These are phyloP conservation scores for Gynochthodes officinalis DNA, from an alignment of 257 asterid genomes.

Conservation along the genomic window DNA sequence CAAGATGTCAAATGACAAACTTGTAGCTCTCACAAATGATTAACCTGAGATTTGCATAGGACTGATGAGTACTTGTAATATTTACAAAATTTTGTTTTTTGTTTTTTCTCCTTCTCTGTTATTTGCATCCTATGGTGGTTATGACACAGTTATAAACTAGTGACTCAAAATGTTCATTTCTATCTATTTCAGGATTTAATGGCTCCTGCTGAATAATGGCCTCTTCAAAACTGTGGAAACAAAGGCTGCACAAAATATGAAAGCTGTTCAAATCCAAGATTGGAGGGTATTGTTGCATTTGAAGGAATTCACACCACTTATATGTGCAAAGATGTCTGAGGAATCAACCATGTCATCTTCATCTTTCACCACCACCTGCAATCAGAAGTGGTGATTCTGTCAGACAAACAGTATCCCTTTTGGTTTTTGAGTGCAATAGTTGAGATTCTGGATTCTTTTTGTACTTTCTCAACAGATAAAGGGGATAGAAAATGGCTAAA, in stretches of 20 bases:
- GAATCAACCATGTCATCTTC: slow-evolving; percentile 56
- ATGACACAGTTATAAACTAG: background rate
- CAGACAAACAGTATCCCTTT: background rate
- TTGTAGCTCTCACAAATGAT: background rate
- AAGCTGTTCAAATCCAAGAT: slow-evolving; percentile 55
- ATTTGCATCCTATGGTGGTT: background rate
- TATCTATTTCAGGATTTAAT: slow-evolving; percentile 6
- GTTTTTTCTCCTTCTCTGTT: background rate
- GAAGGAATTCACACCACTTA: slow-evolving; percentile 72
- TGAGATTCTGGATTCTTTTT: background rate
- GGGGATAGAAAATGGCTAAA: background rate
- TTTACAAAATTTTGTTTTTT: background rate
- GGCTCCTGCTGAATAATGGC: slow-evolving; percentile 5
- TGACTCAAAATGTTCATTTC: slow-evolving; percentile 6
- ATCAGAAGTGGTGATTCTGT: background rate
- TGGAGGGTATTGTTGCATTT: slow-evolving; percentile 69
- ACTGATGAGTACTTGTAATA: slow-evolving; percentile 2
- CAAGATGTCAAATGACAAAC: background rate
- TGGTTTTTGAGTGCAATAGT: background rate
- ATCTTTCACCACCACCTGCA: slow-evolving; percentile 52
- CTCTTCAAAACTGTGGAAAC: slow-evolving; percentile 33
- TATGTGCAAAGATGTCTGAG: slow-evolving; percentile 59
- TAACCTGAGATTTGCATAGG: background rate
- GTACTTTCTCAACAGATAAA: background rate
- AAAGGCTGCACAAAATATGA: background rate